Conservation (phyloP, 768 basidiomycete species). For the Lactarius sp. region DNA sequence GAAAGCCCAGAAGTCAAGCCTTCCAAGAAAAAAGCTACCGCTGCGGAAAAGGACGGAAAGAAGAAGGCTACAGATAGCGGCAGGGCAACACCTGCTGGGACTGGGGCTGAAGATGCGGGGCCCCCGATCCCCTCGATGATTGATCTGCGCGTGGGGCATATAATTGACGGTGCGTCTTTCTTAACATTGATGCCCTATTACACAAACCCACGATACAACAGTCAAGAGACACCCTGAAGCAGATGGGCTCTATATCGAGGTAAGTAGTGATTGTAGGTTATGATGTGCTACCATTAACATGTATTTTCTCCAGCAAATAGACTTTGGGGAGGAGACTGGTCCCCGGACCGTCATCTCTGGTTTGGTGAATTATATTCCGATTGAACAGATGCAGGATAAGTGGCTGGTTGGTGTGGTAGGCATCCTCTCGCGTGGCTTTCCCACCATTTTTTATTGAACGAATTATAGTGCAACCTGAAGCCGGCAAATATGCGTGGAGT, state of each 20-base stretch:
- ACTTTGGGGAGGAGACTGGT: conserved; percentile 90
- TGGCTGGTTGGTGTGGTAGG: conserved; percentile 79
- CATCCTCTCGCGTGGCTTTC: neutral
- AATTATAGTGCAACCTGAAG: conserved; percentile 79
- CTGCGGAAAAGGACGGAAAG: conserved; percentile 35
- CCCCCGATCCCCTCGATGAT: conserved; percentile 94
- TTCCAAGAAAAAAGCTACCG: conserved; percentile 40
- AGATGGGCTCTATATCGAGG: conserved; percentile 95
- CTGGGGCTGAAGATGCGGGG: conserved; percentile 60
- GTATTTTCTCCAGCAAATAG: conserved; percentile 67
- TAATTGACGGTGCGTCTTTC: conserved; percentile 70
- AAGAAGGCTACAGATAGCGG: conserved; percentile 35
- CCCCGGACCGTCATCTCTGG: conserved; percentile 97
- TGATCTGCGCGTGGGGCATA: conserved; percentile 90
- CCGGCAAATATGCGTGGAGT: conserved; percentile 96
- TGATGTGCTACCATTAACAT: conserved; percentile 4
- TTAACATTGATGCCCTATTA: neutral
- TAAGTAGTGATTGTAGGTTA: conserved; percentile 29
- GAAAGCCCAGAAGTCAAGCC: conserved; percentile 35
- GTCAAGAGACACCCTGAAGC: conserved; percentile 97
- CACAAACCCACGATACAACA: conserved; percentile 5
- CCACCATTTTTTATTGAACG: conserved; percentile 1
- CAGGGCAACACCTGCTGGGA: conserved; percentile 31
- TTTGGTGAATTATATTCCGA: conserved; percentile 92
- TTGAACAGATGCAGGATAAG: conserved; percentile 86